These are phyloP conservation scores for Solanum lignicaule DNA, from an alignment of 257 asterid species.

Conservation along the genomic window DNA sequence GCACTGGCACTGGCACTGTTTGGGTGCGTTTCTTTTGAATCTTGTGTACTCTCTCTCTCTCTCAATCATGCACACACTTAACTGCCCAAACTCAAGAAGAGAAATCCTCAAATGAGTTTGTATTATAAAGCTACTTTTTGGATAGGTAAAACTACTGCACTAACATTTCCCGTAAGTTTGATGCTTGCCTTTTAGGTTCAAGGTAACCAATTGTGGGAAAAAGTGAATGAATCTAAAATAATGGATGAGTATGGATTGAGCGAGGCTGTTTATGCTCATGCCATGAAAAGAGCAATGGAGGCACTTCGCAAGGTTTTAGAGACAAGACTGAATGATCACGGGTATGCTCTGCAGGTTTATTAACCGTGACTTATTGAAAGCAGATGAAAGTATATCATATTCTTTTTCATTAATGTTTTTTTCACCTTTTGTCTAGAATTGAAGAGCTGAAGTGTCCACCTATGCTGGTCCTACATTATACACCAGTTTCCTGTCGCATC, in stretches of 20 bases:
- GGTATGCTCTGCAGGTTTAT: slow-evolving; percentile 27
- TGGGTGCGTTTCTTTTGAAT: slow-evolving; percentile 49
- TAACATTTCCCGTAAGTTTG: neutral
- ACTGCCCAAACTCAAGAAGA: neutral
- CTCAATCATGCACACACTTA: neutral
- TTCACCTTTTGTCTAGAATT: slow-evolving; percentile 27
- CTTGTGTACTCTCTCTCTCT: neutral
- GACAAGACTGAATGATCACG: slow-evolving; percentile 35
- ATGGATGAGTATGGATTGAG: slow-evolving; percentile 27
- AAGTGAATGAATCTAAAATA: slow-evolving; percentile 30
- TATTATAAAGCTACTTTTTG: neutral
- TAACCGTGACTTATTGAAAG: neutral
- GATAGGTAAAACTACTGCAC: neutral
- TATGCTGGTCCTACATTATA: slow-evolving; percentile 46
- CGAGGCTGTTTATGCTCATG: slow-evolving; percentile 29
- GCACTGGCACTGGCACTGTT: slow-evolving; percentile 54
- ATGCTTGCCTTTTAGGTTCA: slow-evolving; percentile 28
- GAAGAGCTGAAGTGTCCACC: slow-evolving; percentile 84
- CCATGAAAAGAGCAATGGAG: slow-evolving; percentile 55
- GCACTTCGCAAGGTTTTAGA: slow-evolving; percentile 39
- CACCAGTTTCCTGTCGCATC: slow-evolving; percentile 51
- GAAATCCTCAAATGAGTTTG: neutral
- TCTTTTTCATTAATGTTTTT: neutral
- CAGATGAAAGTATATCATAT: neutral
- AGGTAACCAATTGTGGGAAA: slow-evolving; percentile 44